Evolutionary conservation across 805 yeast genomes (phyloP).

Genomic region (Candida gorgasii): DNA sequence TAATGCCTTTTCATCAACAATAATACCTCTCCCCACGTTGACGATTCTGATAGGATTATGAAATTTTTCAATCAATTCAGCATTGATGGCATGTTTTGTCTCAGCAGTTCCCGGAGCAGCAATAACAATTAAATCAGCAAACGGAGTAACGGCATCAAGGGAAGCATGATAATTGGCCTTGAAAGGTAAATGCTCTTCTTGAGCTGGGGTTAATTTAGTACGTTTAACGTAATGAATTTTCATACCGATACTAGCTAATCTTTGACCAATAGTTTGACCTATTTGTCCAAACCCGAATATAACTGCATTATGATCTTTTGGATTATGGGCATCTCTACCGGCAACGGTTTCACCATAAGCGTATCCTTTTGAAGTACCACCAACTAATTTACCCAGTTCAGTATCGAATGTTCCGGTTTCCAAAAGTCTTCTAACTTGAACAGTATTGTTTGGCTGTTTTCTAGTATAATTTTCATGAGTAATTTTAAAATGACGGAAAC

Average conservation of each 20-base stretch:
- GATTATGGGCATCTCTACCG: slow-evolving; percentile 47
- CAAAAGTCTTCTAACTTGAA: slow-evolving; percentile 42
- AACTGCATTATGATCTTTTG: slow-evolving; percentile 57
- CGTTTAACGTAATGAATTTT: slow-evolving; percentile 63
- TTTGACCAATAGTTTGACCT: slow-evolving; percentile 62
- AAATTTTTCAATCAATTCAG: slow-evolving; percentile 45
- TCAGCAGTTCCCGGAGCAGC: slow-evolving; percentile 66
- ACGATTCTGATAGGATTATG: slow-evolving; percentile 60
- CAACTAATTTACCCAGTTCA: slow-evolving; percentile 24
- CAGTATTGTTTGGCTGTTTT: slow-evolving; percentile 44
- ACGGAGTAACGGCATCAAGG: slow-evolving; percentile 31
- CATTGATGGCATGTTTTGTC: slow-evolving; percentile 57
- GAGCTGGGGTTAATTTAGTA: slow-evolving; percentile 35
- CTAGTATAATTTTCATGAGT: slow-evolving; percentile 34
- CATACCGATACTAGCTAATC: slow-evolving; percentile 64
- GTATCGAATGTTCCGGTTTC: slow-evolving; percentile 37
- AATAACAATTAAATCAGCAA: slow-evolving; percentile 61
- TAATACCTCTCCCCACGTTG: slow-evolving; percentile 74
- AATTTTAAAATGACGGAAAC: slow-evolving; percentile 47
- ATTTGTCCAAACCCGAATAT: slow-evolving; percentile 77
- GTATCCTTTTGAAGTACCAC: slow-evolving; percentile 22
- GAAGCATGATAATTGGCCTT: slow-evolving; percentile 41
- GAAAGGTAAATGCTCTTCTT: slow-evolving; percentile 42
- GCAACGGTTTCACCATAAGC: slow-evolving; percentile 49
- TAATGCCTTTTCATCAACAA: slow-evolving; percentile 67